These are phyloP conservation scores for Mycena alexandri DNA, from an alignment of 768 basidiomycete species.

Conservation along the genomic window DNA sequence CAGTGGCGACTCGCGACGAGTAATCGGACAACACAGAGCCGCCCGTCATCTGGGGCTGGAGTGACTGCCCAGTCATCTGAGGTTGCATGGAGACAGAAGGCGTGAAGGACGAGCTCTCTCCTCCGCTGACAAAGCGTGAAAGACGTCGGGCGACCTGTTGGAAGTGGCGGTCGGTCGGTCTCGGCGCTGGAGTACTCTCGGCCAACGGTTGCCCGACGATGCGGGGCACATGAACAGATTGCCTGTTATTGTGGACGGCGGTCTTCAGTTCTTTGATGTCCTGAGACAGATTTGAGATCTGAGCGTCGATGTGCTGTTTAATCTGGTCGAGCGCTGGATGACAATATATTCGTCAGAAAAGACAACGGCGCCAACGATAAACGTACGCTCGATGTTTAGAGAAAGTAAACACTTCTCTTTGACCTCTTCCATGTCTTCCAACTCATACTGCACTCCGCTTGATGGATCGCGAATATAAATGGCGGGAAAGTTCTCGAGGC, in stretches of 20 bases:
- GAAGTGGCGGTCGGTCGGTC: slow-evolving; percentile 84
- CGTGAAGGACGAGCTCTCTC: slow-evolving; percentile 52
- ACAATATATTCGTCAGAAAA: slow-evolving; percentile 21
- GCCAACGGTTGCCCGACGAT: slow-evolving; percentile 69
- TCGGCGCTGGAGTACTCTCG: slow-evolving; percentile 74
- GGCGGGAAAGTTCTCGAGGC: slow-evolving; percentile 92
- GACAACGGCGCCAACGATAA: not conserved
- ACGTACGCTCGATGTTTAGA: slow-evolving; percentile 96
- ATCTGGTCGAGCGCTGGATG: slow-evolving; percentile 93
- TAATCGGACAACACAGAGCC: slow-evolving; percentile 81
- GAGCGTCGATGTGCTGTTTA: slow-evolving; percentile 96
- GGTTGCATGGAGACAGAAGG: slow-evolving; percentile 63
- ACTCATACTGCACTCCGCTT: slow-evolving; percentile 94
- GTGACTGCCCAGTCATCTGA: slow-evolving; percentile 76
- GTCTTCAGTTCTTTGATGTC: slow-evolving; percentile 92
- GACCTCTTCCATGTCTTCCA: slow-evolving; percentile 95
- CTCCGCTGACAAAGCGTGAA: slow-evolving; percentile 69
- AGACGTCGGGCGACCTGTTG: slow-evolving; percentile 79
- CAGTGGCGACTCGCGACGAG: slow-evolving; percentile 78
- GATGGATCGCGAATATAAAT: slow-evolving; percentile 95
- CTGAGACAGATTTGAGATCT: slow-evolving; percentile 86
- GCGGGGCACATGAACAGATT: slow-evolving; percentile 60
- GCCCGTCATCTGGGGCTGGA: slow-evolving; percentile 81
- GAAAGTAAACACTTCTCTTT: slow-evolving; percentile 90
- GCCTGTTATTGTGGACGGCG: slow-evolving; percentile 68